Evolutionary conservation across 148 eudicot species (phyloP).

Genomic region (Persicaria tinctoria): DNA sequence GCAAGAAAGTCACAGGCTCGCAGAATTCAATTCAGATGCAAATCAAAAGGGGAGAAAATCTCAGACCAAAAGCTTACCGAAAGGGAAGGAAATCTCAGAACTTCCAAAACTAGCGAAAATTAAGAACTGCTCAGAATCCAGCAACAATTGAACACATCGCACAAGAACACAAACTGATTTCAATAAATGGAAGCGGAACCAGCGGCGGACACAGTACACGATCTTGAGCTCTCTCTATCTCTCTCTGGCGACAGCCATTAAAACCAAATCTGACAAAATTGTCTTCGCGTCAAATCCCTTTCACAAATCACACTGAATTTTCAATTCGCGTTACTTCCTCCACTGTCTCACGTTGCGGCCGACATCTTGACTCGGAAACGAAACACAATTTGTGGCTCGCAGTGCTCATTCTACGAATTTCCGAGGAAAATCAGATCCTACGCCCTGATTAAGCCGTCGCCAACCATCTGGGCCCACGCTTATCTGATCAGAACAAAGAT

Average conservation of each 20-base stretch:
- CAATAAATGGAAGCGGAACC: not conserved
- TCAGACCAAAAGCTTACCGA: not conserved
- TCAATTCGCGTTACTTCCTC: not conserved
- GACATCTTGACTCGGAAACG: not conserved
- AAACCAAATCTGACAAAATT: not conserved
- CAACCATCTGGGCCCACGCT: not conserved
- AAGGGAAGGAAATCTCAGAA: not conserved
- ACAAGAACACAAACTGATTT: not conserved
- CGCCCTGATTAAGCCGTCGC: not conserved
- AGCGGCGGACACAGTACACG: not conserved
- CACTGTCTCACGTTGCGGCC: constrained; percentile 7
- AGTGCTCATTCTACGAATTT: not conserved
- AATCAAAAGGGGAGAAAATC: too few relatives aligned
- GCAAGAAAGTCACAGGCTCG: not conserved
- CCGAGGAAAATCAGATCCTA: not conserved
- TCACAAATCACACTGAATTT: constrained; percentile 5
- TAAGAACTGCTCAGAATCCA: not conserved
- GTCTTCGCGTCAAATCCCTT: not conserved
- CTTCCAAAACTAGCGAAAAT: not conserved
- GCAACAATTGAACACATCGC: not conserved
- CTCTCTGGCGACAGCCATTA: not conserved
- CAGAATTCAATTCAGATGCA: too few relatives aligned
- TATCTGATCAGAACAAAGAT: constrained; percentile 1
- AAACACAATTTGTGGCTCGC: constrained; percentile 1
- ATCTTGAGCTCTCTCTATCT: not conserved